These are phyloP conservation scores for Capronia epimyces DNA, from an alignment of 2,329 filamentous ascomycete genomes.

Conservation along the genomic window DNA sequence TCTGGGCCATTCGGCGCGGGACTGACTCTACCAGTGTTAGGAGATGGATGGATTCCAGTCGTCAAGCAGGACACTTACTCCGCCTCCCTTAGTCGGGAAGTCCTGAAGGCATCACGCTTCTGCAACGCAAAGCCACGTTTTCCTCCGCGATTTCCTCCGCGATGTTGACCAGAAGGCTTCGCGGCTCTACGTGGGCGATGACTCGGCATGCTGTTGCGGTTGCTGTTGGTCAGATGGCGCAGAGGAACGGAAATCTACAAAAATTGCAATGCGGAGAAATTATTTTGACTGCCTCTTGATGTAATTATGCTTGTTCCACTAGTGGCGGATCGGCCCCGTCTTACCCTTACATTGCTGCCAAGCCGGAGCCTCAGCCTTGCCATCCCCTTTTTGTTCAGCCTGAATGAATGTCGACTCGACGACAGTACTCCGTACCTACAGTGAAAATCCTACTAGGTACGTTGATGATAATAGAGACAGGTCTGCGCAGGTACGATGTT, in stretches of 20 bases:
- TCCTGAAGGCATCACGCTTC: constrained; percentile 34
- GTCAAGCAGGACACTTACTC: constrained; percentile 32
- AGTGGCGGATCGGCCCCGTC: background rate
- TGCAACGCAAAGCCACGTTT: constrained; percentile 23
- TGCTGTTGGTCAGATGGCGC: background rate
- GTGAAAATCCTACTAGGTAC: too few species aligned
- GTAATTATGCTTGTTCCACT: constrained; percentile 4
- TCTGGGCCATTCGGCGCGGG: constrained; percentile 1
- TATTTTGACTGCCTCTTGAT: background rate
- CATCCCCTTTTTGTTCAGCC: background rate
- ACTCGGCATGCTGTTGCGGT: constrained; percentile 11
- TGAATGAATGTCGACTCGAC: background rate
- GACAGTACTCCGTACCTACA: too few species aligned
- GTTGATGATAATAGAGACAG: too few species aligned
- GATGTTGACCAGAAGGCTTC: constrained; percentile 31
- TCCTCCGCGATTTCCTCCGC: constrained; percentile 28
- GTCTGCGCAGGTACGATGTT: too few species aligned
- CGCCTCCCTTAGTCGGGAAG: constrained; percentile 38
- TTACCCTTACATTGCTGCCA: background rate
- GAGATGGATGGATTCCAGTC: background rate
- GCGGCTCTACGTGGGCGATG: constrained; percentile 17
- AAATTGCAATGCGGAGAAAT: constrained; percentile 1
- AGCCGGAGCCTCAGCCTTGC: background rate
- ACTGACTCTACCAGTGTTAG: constrained; percentile 19
- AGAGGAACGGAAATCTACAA: background rate